Percentiles rank a stretch among this genome's conserved stretches.
Evolutionary conservation across 495 filamentous ascomycete genomes (phyloP).

Genomic region (Neurospora tetraspora): DNA sequence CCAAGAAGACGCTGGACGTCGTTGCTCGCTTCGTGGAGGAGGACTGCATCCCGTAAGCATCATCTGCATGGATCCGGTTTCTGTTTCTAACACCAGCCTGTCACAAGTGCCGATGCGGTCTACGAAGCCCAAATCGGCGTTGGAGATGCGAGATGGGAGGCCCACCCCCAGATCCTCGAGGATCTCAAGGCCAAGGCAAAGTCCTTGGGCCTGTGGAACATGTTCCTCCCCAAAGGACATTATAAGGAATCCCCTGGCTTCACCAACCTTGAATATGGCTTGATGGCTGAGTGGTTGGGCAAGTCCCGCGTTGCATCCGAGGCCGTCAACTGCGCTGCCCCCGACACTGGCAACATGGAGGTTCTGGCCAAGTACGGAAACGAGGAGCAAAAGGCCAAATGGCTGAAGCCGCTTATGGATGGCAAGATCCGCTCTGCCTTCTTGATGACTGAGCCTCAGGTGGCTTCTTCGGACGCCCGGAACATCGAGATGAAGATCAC

Average conservation of each 20-base stretch:
- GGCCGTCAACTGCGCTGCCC: conserved; percentile 84
- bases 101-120: conserved; percentile 55
- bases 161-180: conserved; percentile 73
- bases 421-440: conserved; percentile 84
- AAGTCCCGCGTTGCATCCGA: conserved; percentile 71
- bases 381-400: conserved; percentile 77
- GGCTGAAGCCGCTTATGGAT: conserved; percentile 74
- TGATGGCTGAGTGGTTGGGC: conserved; percentile 88
- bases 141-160: conserved; percentile 62
- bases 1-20: conserved; percentile 55
- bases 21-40: conserved; percentile 96
- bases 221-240: conserved; percentile 91
- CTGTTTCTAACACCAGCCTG: conserved; percentile 7
- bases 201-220: conserved; percentile 90
- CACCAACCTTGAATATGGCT: conserved; percentile 81
- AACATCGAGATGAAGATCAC: conserved; percentile 80
- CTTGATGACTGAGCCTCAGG: conserved; percentile 85
- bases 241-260: conserved; percentile 90
- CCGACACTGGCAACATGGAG: conserved; percentile 95
- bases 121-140: conserved; percentile 69
- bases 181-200: conserved; percentile 77
- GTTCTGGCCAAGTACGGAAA: conserved; percentile 89
- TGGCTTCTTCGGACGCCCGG: conserved; percentile 77
- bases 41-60: conserved; percentile 69
- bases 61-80: conserved; percentile 10